Percentiles rank a stretch among this genome's conserved stretches.
phyloP scores from a whole-genome alignment of 192 early-diverging fungal species.

The Jimgerdemannia flammicorona region DNA sequence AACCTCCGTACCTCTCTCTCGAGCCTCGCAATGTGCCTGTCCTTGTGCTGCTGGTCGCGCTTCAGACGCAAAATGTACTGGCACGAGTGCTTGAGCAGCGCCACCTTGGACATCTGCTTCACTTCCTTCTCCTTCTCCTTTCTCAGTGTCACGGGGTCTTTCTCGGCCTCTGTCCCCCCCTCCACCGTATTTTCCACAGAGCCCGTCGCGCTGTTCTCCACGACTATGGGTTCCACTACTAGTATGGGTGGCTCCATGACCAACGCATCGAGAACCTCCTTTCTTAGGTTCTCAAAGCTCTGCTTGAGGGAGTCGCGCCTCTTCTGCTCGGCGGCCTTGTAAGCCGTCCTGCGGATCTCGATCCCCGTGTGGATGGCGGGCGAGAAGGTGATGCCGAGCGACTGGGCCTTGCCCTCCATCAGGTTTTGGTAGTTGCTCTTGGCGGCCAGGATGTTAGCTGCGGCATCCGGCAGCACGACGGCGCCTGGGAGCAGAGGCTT shows the following conservation, averaged over 20 bases:
- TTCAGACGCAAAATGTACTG: constrained; percentile 55
- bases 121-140: constrained; percentile 34
- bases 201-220: not conserved
- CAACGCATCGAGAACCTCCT: constrained; percentile 64
- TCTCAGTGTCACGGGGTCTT: not conserved
- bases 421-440: constrained; percentile 82
- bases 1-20: constrained; percentile 19
- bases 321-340: constrained; percentile 96
- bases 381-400: constrained; percentile 71
- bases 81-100: constrained; percentile 67
- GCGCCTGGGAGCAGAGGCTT: constrained; percentile 36
- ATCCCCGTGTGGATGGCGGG: constrained; percentile 75
- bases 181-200: not conserved
- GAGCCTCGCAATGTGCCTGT: constrained; percentile 23
- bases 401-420: constrained; percentile 78
- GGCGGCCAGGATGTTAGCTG: constrained; percentile 30
- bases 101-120: constrained; percentile 86
- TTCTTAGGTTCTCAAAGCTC: constrained; percentile 78
- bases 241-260: constrained; percentile 4
- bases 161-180: constrained; percentile 1
- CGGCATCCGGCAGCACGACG: constrained; percentile 8
- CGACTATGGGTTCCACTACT: not conserved
- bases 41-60: constrained; percentile 30
- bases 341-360: constrained; percentile 76
- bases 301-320: constrained; percentile 90